Base-by-base conservation (phyloP, 352 stramenopile species). In the Globisporangium barbulae region DNA sequence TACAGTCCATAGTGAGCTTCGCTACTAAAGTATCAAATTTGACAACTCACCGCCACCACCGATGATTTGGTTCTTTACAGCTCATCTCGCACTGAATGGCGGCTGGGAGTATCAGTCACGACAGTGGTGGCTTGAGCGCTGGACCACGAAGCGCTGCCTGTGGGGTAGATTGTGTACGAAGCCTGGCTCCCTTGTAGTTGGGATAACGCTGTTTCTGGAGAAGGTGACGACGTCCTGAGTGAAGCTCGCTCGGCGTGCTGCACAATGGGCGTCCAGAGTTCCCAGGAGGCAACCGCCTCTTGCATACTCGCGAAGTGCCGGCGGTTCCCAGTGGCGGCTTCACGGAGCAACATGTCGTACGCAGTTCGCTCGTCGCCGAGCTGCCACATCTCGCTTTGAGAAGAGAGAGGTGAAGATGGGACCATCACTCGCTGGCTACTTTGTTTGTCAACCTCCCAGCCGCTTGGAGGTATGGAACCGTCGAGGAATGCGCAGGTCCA, bases 231-330 rank as follows among this genome's bases (percentile, higher is more conserved):
- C 4, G 5, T 21, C n/a, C 1, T 5, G 30, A 42, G 10, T 30
- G 30, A 3, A 3, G 33, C 33, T 28, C 37, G 45, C 21, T 69
- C 50, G 1, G 71, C 62, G 22, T 73, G 56, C 25, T 84, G 45
- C n/a, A 83, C 59, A 33, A 94, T 68, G 6, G 83, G 80, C 12
- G 71, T 83, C 81, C 83, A 94, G 10, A 93, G 21, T 13, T 30
- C 55, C 82, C 83, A 94, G 3, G 81, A 70, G 10, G 81, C 78
- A 22, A 91, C 60, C 6, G 91, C 63, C 31, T 94, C 80, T 21
- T 86, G 65, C 10, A 94, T 48, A 30, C 77, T 73, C 13, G 74
- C 74, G 52, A 89, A 90, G 21, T 85, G 62, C 9, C 53, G 48
- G 10, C 49, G 66, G 22, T 63, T 59, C 13, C 63, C 77, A 4